Evolutionary conservation across 208 protist genomes (phyloP).

Genomic region (Lotmaria passim): DNA sequence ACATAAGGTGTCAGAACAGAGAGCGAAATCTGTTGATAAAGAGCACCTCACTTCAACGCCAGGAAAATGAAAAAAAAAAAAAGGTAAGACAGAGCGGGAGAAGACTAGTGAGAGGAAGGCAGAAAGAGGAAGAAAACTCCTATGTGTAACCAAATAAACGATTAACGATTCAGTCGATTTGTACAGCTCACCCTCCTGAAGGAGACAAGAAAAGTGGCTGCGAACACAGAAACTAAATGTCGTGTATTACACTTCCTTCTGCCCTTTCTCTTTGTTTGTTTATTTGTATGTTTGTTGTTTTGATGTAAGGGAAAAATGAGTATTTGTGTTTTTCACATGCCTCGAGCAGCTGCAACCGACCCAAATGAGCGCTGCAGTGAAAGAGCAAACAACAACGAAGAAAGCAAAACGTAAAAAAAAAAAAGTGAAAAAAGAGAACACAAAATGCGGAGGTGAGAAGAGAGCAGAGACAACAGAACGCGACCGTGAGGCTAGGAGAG

Average conservation of each 20-base stretch:
- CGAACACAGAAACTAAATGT: too few relatives aligned
- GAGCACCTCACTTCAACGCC: background rate
- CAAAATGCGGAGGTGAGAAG: too few relatives aligned
- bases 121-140: too few relatives aligned
- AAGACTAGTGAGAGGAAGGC: too few relatives aligned
- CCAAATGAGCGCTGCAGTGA: background rate
- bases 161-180: too few relatives aligned
- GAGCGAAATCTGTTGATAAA: background rate
- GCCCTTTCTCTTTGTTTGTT: background rate
- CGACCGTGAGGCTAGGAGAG: background rate
- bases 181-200: background rate
- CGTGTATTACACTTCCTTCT: too few relatives aligned
- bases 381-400: background rate
- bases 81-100: too few relatives aligned
- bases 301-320: too few relatives aligned
- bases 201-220: background rate
- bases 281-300: too few relatives aligned
- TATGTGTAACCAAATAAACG: too few relatives aligned
- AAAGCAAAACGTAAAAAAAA: conserved; percentile 1
- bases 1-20: background rate
- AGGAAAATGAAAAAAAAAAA: background rate
- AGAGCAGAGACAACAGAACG: background rate
- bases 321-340: background rate
- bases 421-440: conserved; percentile 8
- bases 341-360: background rate